Base-by-base conservation (phyloP, 352 stramenopile species). In the Phytopythium ostracodes region DNA sequence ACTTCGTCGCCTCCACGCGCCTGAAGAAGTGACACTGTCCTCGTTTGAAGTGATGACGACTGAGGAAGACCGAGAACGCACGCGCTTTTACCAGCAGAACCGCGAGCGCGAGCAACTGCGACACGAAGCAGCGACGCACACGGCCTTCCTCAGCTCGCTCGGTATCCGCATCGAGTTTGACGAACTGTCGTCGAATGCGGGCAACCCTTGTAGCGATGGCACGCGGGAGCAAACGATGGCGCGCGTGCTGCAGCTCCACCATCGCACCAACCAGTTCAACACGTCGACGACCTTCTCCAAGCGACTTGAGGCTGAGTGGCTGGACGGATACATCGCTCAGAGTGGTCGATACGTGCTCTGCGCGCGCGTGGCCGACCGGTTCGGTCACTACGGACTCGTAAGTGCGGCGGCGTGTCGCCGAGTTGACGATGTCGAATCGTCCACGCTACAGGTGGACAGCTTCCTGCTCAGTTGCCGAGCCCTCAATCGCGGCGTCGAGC, bases 201-300 rank as follows among this genome's bases (percentile, higher is more conserved):
- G 20, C 10, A 20, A 6, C 24, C n/a, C n/a, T n/a, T n/a, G n/a
- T n/a, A n/a, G n/a, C n/a, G n/a, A n/a, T n/a, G n/a, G n/a, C 22
- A 51, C 9, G 6, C 58, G 5, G 25, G 24, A 35, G 1, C 44
- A 66, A 9, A 55, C 65, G 2, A 82, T 83, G 47, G 65, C 63
- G 44, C 70, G 83, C 20, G 68, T 76, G 6, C 57, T 91, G 4
- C 83, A 92, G 66, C 72, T 91, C 44, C 81, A 87, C 49, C 75
- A 90, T 43, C 79, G 83, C 20, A 91, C 81, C 15, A 91, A 90
- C 44, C 81, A 87, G 49, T 91, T 91, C 60, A 91, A 84, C 62
- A 76, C 79, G 15, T 64, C 79, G 51, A 89, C 81, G 42, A 79
- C 65, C 0, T 87, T 83, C 33, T 72, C 77, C 0, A 78, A 81